Evolutionary conservation across 768 basidiomycete species (phyloP).

Genomic region (Lentinula aciculospora): DNA sequence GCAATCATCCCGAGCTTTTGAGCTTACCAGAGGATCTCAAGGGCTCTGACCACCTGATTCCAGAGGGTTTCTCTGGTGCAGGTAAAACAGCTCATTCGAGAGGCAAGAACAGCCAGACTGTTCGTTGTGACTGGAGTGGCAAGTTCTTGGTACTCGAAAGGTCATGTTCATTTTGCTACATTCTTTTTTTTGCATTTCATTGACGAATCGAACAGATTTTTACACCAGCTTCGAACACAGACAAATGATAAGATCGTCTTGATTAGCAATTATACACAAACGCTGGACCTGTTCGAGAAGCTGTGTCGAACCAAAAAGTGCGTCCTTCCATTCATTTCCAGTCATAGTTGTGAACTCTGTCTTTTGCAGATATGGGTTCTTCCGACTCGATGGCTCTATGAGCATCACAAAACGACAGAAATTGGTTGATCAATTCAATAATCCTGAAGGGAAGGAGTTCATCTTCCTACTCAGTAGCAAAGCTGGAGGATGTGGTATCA

Average conservation of each 20-base stretch:
- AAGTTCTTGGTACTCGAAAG: slow-evolving; percentile 93
- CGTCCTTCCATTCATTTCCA: slow-evolving; percentile 8
- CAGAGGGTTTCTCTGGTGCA: slow-evolving; percentile 72
- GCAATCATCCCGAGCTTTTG: slow-evolving; percentile 91
- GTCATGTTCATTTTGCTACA: slow-evolving; percentile 29
- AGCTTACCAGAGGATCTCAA: slow-evolving; percentile 79
- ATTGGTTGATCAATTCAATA: slow-evolving; percentile 93
- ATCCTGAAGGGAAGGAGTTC: slow-evolving; percentile 90
- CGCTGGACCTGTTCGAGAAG: slow-evolving; percentile 89
- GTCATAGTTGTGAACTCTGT: slow-evolving; percentile 1
- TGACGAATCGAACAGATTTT: slow-evolving; percentile 47
- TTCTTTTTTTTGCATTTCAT: neutral
- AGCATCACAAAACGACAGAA: slow-evolving; percentile 88
- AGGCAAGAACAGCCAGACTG: slow-evolving; percentile 39
- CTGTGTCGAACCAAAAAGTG: slow-evolving; percentile 83
- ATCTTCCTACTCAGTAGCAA: slow-evolving; percentile 93
- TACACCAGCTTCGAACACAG: slow-evolving; percentile 73
- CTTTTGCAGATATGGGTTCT: slow-evolving; percentile 72
- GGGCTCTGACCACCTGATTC: slow-evolving; percentile 78
- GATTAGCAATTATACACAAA: slow-evolving; percentile 96
- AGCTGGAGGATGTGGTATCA: slow-evolving; percentile 95
- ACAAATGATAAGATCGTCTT: slow-evolving; percentile 94
- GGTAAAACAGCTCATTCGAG: slow-evolving; percentile 27
- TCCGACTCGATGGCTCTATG: slow-evolving; percentile 95
- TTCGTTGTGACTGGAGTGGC: slow-evolving; percentile 82